Evolutionary conservation across 176 grass and related monocot genomes (phyloP).

Genomic region (Oryza longistaminata): DNA sequence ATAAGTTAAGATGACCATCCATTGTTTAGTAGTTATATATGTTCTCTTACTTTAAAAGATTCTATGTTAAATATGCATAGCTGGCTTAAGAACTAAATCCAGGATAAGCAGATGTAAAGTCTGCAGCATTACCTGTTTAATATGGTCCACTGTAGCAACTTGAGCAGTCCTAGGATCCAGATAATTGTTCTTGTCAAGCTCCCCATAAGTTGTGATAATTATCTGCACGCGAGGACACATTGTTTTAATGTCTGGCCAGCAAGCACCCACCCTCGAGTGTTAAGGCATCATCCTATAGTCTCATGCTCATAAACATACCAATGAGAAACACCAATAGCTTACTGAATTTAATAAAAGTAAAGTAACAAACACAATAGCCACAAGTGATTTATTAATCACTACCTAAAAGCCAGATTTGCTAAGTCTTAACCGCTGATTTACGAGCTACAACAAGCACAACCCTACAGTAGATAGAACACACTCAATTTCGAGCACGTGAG

Average conservation of each 20-base stretch:
- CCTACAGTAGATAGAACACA: neutral
- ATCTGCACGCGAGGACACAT: conserved; percentile 53
- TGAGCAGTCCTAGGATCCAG: conserved; percentile 91
- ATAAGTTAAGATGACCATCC: neutral
- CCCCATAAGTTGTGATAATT: conserved; percentile 78
- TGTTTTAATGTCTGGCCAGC: neutral
- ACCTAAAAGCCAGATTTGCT: neutral
- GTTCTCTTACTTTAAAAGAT: neutral
- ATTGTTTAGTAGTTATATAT: neutral
- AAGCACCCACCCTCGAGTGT: neutral
- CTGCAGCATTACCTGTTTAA: conserved; percentile 68
- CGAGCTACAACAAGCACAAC: neutral
- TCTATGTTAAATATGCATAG: neutral
- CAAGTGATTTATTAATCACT: neutral
- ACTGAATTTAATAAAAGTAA: neutral
- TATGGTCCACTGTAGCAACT: conserved; percentile 94
- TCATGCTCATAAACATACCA: neutral
- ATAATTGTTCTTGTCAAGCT: conserved; percentile 75
- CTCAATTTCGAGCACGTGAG: neutral
- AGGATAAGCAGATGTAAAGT: neutral
- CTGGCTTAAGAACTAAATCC: neutral
- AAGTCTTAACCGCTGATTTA: neutral
- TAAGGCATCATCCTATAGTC: neutral
- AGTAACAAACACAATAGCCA: neutral
- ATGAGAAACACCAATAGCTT: neutral